Base-by-base conservation (phyloP, 2,329 filamentous ascomycete species). In the Aspergillus novofumigatus region DNA sequence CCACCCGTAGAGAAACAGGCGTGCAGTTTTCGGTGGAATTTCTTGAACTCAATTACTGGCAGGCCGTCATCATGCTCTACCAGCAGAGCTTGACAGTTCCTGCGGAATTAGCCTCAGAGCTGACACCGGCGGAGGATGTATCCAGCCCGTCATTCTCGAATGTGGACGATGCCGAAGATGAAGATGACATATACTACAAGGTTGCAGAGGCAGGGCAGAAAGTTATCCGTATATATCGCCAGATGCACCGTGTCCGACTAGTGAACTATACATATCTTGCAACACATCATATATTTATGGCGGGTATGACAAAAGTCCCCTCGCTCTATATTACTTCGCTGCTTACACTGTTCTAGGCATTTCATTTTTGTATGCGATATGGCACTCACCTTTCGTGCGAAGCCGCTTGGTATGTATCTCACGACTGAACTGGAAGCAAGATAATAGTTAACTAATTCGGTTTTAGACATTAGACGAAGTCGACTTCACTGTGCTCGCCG, bases 181-280 rank as follows among this genome's bases (percentile, higher is more conserved):
- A 96, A 71, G 92, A 97, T 65, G 82, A 90, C 48, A 91, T 97
- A 48, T 97, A 96, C 69, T 81, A 96, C 63, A 96, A 97, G 75
- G 91, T 97, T 28, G 94, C 94, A 0, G 92, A 97, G 75, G 93
- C 93, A 32, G 93, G 93, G 0, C 92, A 96, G 73, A 94, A 90
- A 75, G 93, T 97, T 2, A 77, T 97, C 69, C 89, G 92, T 59
- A 82, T 97, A 38, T 97, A 97, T 74, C 83, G 93, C 53, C 91
- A 96, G 69, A 79, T 97, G 58, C 93, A 97, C 73, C 82, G 92
- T 9, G 86, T 91, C 56, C 89, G 91, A 53, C 82, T 97, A 44
- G 93, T 97, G 54, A 97, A 96, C 74, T 96, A 97, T 71, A 97
- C 93, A 0, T 97, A 95, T 73, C 78, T 97, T 54, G 92, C 94